Evolutionary conservation across 208 protist species (phyloP), one percentile per base, ranked within the genome.

Genomic region (Trypanosoma vivax): DNA sequence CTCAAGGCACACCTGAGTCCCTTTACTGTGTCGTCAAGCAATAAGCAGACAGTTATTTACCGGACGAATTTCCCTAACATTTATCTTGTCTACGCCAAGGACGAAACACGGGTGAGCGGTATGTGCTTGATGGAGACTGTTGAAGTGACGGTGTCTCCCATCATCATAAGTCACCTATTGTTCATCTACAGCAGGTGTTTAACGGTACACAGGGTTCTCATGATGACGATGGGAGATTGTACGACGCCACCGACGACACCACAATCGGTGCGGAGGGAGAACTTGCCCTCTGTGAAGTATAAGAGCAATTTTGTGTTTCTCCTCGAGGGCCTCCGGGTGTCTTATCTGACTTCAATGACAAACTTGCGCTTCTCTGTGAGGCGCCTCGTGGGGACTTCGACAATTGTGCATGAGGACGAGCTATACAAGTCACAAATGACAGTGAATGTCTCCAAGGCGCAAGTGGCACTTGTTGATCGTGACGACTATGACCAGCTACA

Each of bases 381-480:
- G 33, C 59, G 38, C 10, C 30, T 90, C 2, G 82, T 76, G 49
- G 81, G 73, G 3, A 76, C 62, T n/a, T 73, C 71, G 0, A 73
- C 90, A 27, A 40, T 46, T 1, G 63, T 65, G 3, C 49, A 50
- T 2, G 60, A 60, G 43, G 60, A 51, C 11, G 41, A 53, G 35
- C 51, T 29, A n/a, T 56, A 50, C 27, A 75, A 65, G 18, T 49
- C 66, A 31, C 55, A 70, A 6, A 79, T 83, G 76, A 50, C 70
- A 3, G 60, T 85, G 35, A 69, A 88, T 62, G 83, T 85, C 23
- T 50, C 62, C 4, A 67, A 74, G 23, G 70, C 70, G 10, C 81
- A 90, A 66, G 62, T 86, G 16, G 88, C 83, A 19, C 61, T 95
- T 23, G 81, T 90, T 5, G 88, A 95, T 69, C 79, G 82, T 43